phyloP scores from a whole-genome alignment of 2,329 filamentous ascomycete genomes.

The Talaromyces rugulosus region DNA sequence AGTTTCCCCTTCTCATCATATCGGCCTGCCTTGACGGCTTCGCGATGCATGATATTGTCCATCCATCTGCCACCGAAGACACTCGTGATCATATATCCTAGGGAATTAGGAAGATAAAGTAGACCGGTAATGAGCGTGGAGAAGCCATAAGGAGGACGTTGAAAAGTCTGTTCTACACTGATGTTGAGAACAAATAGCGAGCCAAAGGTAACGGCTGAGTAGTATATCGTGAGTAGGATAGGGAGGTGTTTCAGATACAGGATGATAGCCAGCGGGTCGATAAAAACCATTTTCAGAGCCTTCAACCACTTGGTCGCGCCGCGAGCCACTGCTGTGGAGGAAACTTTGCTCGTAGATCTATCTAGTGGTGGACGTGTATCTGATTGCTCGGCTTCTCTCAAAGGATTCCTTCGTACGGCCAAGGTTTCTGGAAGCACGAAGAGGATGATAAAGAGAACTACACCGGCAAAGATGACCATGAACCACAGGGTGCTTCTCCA shows the following conservation, averaged over 20 bases:
- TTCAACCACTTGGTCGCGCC: slow-evolving; percentile 52
- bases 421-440: slow-evolving; percentile 44
- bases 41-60: slow-evolving; percentile 73
- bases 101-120: slow-evolving; percentile 69
- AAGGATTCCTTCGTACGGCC: slow-evolving; percentile 24
- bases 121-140: slow-evolving; percentile 65
- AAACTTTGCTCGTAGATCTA: slow-evolving; percentile 47
- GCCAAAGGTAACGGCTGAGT: slow-evolving; percentile 71
- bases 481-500: slow-evolving; percentile 81
- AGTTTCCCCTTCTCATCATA: slow-evolving; percentile 64
- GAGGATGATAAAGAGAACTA: slow-evolving; percentile 38
- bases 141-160: slow-evolving; percentile 63
- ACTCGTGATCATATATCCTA: slow-evolving; percentile 68
- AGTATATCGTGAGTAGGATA: slow-evolving; percentile 68
- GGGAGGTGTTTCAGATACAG: slow-evolving; percentile 69
- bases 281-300: slow-evolving; percentile 56
- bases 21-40: slow-evolving; percentile 65
- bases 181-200: slow-evolving; percentile 75
- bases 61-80: slow-evolving; percentile 72
- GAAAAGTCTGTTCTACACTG: slow-evolving; percentile 68
- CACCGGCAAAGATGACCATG: slow-evolving; percentile 62
- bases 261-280: slow-evolving; percentile 70
- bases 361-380: slow-evolving; percentile 16
- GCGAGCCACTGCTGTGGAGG: slow-evolving; percentile 58
- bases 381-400: slow-evolving; percentile 23